These are phyloP conservation scores for Thelonectria rubi DNA, from an alignment of 2,329 filamentous ascomycete genomes.

Conservation along the genomic window DNA sequence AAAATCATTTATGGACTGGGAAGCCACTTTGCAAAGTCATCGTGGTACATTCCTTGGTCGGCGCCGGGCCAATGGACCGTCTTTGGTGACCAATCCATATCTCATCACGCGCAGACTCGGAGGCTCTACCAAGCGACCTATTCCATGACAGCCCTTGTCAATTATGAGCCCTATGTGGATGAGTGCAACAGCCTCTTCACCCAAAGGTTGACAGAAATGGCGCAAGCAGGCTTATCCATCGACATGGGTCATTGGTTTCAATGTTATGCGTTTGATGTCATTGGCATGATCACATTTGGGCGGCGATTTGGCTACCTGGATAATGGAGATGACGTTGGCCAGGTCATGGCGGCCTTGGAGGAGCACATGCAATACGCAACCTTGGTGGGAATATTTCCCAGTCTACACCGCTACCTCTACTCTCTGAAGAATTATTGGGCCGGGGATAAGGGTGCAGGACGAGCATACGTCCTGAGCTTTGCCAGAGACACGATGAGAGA, in stretches of 20 bases:
- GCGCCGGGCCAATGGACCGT: slow-evolving; percentile 36
- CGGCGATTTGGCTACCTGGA: slow-evolving; percentile 50
- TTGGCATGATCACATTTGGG: slow-evolving; percentile 48
- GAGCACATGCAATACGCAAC: slow-evolving; percentile 37
- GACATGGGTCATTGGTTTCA: slow-evolving; percentile 49
- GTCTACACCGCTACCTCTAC: slow-evolving; percentile 31
- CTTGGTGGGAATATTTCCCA: slow-evolving; percentile 38
- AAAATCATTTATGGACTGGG: slow-evolving; percentile 48
- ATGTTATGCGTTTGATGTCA: slow-evolving; percentile 54
- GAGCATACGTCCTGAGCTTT: slow-evolving; percentile 29
- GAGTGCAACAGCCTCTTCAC: slow-evolving; percentile 43
- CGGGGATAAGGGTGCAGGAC: slow-evolving; percentile 29
- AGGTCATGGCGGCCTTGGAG: slow-evolving; percentile 41
- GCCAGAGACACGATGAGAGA: slow-evolving; percentile 29
- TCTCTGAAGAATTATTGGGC: slow-evolving; percentile 35
- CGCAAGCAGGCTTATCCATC: slow-evolving; percentile 25
- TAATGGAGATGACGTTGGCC: slow-evolving; percentile 45
- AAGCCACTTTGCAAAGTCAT: slow-evolving; percentile 46
- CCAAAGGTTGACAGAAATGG: slow-evolving; percentile 42
- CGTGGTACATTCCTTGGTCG: slow-evolving; percentile 45
- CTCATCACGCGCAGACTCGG: slow-evolving; percentile 41
- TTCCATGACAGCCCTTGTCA: slow-evolving; percentile 46
- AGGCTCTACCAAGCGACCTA: slow-evolving; percentile 44
- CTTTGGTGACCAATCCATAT: slow-evolving; percentile 44
- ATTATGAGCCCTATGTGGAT: slow-evolving; percentile 48